Evolutionary conservation across 192 early-diverging fungal species (phyloP).

Genomic region (Oehlia diaphana): DNA sequence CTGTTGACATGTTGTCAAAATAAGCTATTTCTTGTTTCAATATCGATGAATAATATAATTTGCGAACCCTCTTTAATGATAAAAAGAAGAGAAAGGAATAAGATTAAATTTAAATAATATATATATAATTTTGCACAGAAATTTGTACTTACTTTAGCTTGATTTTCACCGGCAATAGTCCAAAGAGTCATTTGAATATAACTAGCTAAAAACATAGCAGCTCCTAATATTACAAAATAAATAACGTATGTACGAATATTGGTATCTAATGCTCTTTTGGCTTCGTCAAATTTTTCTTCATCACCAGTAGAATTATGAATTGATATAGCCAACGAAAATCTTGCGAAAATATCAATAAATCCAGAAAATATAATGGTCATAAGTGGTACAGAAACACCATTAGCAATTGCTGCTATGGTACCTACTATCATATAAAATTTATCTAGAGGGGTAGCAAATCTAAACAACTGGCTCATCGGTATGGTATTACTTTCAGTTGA

Average conservation of each 20-base stretch:
- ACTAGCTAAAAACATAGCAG: constrained; percentile 53
- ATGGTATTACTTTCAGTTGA: constrained; percentile 35
- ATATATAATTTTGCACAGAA: background rate
- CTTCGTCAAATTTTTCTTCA: background rate
- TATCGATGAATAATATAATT: constrained; percentile 67
- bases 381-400: background rate
- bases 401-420: constrained; percentile 1
- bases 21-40: constrained; percentile 83
- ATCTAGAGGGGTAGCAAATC: background rate
- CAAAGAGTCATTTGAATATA: constrained; percentile 66
- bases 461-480: constrained; percentile 36
- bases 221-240: constrained; percentile 48
- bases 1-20: constrained; percentile 58
- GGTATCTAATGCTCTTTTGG: background rate
- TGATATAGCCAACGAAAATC: background rate
- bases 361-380: constrained; percentile 10
- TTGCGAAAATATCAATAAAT: background rate
- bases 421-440: constrained; percentile 2
- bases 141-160: constrained; percentile 31
- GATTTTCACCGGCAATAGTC: constrained; percentile 58
- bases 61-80: constrained; percentile 43
- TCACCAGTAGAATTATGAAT: background rate
- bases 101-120: background rate
- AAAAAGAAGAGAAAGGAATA: background rate
- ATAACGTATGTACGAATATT: constrained; percentile 22